These are phyloP conservation scores for Adansonia madagascariensis DNA, from an alignment of 441 rosid genomes.

Conservation along the genomic window DNA sequence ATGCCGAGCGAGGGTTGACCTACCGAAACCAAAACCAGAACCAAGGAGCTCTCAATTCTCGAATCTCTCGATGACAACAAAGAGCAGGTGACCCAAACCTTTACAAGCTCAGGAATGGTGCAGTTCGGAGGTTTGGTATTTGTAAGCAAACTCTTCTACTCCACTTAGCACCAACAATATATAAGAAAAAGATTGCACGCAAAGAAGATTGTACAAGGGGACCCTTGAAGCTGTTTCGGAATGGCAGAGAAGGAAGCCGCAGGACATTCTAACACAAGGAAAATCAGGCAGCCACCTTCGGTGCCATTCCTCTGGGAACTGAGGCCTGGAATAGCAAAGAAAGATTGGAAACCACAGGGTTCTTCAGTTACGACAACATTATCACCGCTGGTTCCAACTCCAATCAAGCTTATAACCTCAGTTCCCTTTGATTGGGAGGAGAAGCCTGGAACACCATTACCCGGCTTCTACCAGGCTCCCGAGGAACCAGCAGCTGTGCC, in stretches of 20 bases:
- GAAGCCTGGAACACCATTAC: conserved; percentile 64
- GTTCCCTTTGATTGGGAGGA: conserved; percentile 83
- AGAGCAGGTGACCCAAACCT: conserved; percentile 44
- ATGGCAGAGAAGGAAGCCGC: conserved; percentile 40
- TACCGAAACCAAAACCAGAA: conserved; percentile 4
- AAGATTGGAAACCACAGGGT: conserved; percentile 60
- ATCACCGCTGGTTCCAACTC: conserved; percentile 33
- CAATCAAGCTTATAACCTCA: conserved; percentile 65
- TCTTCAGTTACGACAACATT: conserved; percentile 38
- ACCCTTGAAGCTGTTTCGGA: conserved; percentile 11
- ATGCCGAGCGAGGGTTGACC: background rate
- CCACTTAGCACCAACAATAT: conserved; percentile 29
- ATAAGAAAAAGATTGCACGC: background rate
- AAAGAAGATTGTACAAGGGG: background rate
- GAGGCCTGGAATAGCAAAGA: conserved; percentile 71
- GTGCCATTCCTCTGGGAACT: conserved; percentile 90
- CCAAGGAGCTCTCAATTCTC: background rate
- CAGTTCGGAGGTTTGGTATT: conserved; percentile 30
- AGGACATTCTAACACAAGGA: conserved; percentile 41
- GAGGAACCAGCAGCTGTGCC: conserved; percentile 27
- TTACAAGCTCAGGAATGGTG: conserved; percentile 23
- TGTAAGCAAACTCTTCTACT: conserved; percentile 32
- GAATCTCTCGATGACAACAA: background rate
- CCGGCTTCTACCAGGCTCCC: conserved; percentile 39
- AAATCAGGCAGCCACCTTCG: conserved; percentile 63